Evolutionary conservation across 257 asterid genomes (phyloP), one percentile per base, ranked within the genome.

Genomic region (Rubia yunnanensis): DNA sequence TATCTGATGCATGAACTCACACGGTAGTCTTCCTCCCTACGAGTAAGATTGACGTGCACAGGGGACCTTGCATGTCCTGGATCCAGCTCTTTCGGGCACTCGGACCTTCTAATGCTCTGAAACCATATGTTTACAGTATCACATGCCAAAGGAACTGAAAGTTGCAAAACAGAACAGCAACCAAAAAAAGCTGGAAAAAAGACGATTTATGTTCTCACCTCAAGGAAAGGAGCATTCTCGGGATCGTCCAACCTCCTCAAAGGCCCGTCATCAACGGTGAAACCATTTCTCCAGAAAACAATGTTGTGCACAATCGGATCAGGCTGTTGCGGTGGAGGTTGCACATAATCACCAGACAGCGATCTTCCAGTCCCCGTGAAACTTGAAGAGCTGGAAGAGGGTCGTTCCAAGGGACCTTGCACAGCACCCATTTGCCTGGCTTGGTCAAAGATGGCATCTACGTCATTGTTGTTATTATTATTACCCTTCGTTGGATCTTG

Each of bases 221-320:
- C 96, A 10, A 94, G 76, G 73, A 94, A 86, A 10, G 86, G 48
- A 63, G 91, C 89, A 74, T 94, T 94, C 74, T 82, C 89, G 14
- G 99, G 99, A 81, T 90, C 99, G 73, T 88, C 92, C 84, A 90
- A 74, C 69, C 95, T 84, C 84, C 99, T 85, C 75, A 94, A 75
- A 77, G 96, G 96, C 49, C 99, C 99, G 80, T 86, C 97, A 71
- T 88, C 78, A 20, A 94, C 82, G 5, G 89, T 90, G 82, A 94
- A 94, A 68, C 99, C 99, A 68, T 94, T 90, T 81, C 95, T 86
- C 99, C 99, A 94, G 74, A 94, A 94, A 55, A 86, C 87, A 76
- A 94, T 86, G 79, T 82, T 80, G 89, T 94, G 97, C 46, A 88
- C 86, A 48, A 85, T 57, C 10, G 88, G 63, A 79, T 82, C 92